Base-by-base conservation (phyloP, 1,139 yeast species). In the Hemisphaericaspora xylofermentans region DNA sequence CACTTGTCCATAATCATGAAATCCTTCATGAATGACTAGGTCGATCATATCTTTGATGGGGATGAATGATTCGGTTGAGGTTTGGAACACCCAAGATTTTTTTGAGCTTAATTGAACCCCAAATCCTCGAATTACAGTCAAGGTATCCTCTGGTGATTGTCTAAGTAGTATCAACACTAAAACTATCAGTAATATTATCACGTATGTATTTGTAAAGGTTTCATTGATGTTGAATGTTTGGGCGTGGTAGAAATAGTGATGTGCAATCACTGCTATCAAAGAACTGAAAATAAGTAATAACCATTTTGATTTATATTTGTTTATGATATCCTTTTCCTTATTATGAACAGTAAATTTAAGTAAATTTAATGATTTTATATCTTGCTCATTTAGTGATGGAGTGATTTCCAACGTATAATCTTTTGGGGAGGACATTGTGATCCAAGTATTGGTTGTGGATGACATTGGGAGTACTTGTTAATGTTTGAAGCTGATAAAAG, bases 21-120 rank as follows among this genome's bases (percentile, higher is more conserved):
- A 82, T 1, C 85, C 88, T 56, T 84, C 91, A 52, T 82, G 83
- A 25, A 84, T 78, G 0, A 82, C 78, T 21, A 83, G 57, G 55
- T 82, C 88, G 4, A 76, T 71, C 39, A 83, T 71, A 35, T 65
- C 64, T 35, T 71, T 76, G 31, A 71, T 61, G 0, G 87, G 82
- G 12, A 81, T 68, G 52, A 82, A 80, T 38, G 56, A 52, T 19
- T 57, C 55, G 6, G 50, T 41, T 13, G 52, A 52, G 14, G 45
- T 42, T 28, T 54, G 50, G 42, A 64, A 61, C 41, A 50, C 52
- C 72, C 73, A 69, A 3, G 51, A 32, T 19, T 57, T 56, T 32
- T 53, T 52, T 4, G 65, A 58, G 9, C 54, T 49, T 21, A 64
- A 50, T 43, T 69, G 74, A 4, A 69, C 52, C 1, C 75, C 75